Evolutionary conservation across 208 protist genomes (phyloP).

Genomic region (Trypanosoma brucei): DNA sequence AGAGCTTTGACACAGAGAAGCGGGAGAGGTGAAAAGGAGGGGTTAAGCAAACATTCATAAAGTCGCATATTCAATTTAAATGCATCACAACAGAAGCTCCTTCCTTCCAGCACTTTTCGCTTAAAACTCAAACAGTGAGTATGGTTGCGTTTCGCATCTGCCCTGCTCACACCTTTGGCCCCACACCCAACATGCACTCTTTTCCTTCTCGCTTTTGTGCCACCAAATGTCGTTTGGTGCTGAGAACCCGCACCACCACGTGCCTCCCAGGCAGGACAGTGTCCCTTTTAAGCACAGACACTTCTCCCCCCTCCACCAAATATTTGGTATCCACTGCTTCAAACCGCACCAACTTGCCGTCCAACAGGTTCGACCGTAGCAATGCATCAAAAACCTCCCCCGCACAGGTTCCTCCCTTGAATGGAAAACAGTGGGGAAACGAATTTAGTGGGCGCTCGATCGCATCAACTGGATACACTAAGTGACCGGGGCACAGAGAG

Average conservation of each 20-base stretch:
- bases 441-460: constrained; percentile 47
- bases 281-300: constrained; percentile 46
- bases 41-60: background rate
- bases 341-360: constrained; percentile 85
- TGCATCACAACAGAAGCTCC: no score
- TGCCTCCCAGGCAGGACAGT: constrained; percentile 31
- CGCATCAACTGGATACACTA: constrained; percentile 63
- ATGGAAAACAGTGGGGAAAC: constrained; percentile 68
- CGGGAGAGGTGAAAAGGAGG: background rate
- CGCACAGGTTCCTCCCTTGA: constrained; percentile 59
- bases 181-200: no score
- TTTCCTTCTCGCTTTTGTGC: no score
- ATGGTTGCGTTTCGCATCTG: no score
- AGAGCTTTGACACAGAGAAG: background rate
- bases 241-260: constrained; percentile 69
- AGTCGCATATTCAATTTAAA: constrained; percentile 1
- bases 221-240: constrained; percentile 72
- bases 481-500: constrained; percentile 35
- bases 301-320: background rate
- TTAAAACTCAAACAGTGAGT: no score
- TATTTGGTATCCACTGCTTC: constrained; percentile 46
- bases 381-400: constrained; percentile 75
- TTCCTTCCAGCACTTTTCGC: no score
- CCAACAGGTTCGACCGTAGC: constrained; percentile 40
- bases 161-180: no score